Evolutionary conservation across 176 grass and related monocot genomes (phyloP).

Genomic region (Poa pratensis): DNA sequence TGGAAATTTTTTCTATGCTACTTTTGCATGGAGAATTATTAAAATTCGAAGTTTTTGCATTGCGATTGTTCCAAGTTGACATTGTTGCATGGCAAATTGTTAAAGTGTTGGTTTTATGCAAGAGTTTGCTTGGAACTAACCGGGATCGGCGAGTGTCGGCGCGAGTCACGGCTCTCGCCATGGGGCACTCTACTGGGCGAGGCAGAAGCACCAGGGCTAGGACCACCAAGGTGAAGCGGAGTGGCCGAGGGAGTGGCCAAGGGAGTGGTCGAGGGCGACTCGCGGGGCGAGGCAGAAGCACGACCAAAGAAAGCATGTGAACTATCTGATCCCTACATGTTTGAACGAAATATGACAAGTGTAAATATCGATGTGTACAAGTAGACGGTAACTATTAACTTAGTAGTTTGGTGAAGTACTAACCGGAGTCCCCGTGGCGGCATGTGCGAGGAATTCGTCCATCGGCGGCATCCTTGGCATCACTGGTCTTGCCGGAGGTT

Average conservation of each 20-base stretch:
- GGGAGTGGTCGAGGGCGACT: background rate
- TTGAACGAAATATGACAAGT: background rate
- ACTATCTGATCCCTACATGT: background rate
- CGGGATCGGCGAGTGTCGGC: background rate
- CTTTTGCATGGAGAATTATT: too few species aligned
- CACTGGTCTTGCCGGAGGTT: too few species aligned
- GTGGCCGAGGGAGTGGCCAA: background rate
- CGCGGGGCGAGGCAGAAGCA: too few species aligned
- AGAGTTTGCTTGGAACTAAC: background rate
- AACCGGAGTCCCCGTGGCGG: background rate
- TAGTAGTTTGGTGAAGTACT: background rate
- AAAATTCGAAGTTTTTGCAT: background rate
- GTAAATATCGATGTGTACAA: background rate
- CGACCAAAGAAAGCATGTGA: background rate
- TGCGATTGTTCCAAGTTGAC: background rate
- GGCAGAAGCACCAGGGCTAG: too few species aligned
- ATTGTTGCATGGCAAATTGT: background rate
- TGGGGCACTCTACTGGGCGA: too few species aligned
- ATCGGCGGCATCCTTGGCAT: background rate
- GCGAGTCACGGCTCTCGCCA: too few species aligned
- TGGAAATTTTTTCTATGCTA: too few species aligned
- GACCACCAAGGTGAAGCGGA: background rate
- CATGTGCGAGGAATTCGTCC: background rate
- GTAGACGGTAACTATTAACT: background rate
- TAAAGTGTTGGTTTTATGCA: background rate